A percentile compares a stretch with the other conserved stretches of the same genome.
phyloP scores from a whole-genome alignment of 2,329 filamentous ascomycete genomes.

The Sporothrix variecibatus region DNA sequence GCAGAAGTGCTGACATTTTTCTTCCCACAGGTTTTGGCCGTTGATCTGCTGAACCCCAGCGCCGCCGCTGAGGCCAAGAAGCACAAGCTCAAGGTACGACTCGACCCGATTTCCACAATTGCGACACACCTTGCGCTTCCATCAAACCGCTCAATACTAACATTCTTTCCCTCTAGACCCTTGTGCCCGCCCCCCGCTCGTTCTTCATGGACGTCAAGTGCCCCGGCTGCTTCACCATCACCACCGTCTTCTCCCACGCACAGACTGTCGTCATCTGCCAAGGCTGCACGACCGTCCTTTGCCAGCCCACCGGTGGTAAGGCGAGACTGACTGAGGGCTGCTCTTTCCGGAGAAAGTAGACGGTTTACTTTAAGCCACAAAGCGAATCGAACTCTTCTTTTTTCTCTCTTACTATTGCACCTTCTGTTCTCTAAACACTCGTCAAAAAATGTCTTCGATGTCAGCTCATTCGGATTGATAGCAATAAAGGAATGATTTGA shows the following conservation, averaged over 20 bases:
- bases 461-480: neutral
- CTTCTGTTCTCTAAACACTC: conserved; percentile 12
- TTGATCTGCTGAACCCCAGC: conserved; percentile 99
- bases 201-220: conserved; percentile 99
- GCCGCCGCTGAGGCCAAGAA: conserved; percentile 98
- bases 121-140: neutral
- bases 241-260: conserved; percentile 99
- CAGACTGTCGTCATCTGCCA: conserved; percentile 99
- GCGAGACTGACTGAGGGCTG: conserved; percentile 98
- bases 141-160: neutral
- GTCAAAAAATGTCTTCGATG: conserved; percentile 21
- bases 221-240: conserved; percentile 99
- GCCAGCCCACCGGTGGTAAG: conserved; percentile 99
- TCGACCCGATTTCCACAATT: neutral
- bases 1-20: conserved; percentile 49
- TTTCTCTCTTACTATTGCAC: neutral
- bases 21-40: conserved; percentile 90
- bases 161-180: conserved; percentile 58
- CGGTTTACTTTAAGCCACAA: conserved; percentile 26
- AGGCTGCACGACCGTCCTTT: conserved; percentile 98
- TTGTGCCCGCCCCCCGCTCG: conserved; percentile 93
- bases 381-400: conserved; percentile 15
- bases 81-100: conserved; percentile 98
- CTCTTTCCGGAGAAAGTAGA: conserved; percentile 99
- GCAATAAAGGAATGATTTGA: neutral